Evolutionary conservation across 805 yeast species (phyloP).

Genomic region (Clavispora phyllophila): DNA sequence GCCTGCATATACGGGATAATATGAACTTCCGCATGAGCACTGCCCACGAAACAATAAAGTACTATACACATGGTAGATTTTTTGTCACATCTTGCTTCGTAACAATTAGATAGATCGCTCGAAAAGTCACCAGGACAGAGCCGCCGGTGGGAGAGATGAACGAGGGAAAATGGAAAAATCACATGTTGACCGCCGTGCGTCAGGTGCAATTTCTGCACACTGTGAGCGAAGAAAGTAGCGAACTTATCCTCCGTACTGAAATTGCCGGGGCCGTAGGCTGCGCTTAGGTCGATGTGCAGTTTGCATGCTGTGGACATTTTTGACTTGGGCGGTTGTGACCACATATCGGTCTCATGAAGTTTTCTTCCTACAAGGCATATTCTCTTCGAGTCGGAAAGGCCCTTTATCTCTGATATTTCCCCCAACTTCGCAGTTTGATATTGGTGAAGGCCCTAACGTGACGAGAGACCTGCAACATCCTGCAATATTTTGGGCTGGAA

Average conservation of each 20-base stretch:
- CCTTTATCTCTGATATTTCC: neutral
- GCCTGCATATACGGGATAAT: too few species aligned
- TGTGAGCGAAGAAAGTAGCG: neutral
- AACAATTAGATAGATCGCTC: neutral
- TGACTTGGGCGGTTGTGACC: neutral
- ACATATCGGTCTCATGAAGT: neutral
- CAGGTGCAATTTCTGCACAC: neutral
- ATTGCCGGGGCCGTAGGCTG: neutral
- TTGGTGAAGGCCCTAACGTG: neutral
- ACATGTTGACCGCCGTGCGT: neutral
- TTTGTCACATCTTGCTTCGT: neutral
- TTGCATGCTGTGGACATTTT: neutral
- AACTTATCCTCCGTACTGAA: neutral
- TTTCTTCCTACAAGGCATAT: neutral
- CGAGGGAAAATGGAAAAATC: too few species aligned
- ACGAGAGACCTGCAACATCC: neutral
- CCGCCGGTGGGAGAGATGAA: too few species aligned
- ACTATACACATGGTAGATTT: neutral
- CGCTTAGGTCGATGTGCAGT: neutral
- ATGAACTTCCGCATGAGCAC: neutral
- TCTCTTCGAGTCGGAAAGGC: neutral
- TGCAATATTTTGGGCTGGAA: neutral
- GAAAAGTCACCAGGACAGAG: too few species aligned
- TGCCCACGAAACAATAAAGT: neutral
- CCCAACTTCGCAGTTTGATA: neutral